phyloP scores from a whole-genome alignment of 805 yeast species.

The Lachancea nothofagi region DNA sequence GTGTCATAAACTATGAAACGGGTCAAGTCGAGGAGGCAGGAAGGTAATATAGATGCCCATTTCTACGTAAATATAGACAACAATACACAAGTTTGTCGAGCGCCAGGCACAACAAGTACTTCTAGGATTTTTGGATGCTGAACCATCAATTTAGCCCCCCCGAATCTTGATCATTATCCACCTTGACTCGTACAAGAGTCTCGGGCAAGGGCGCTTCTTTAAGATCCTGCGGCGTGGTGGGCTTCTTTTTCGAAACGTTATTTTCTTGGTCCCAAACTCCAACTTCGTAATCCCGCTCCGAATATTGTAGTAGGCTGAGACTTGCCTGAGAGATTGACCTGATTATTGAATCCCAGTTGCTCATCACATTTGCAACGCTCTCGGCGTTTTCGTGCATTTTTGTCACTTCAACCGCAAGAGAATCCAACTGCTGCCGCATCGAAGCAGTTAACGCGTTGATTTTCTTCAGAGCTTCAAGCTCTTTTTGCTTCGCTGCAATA shows the following conservation, averaged over 20 bases:
- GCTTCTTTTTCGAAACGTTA: not conserved
- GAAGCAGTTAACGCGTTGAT: conserved; percentile 25
- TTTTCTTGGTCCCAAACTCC: conserved; percentile 21
- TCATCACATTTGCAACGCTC: conserved; percentile 24
- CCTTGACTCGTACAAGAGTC: conserved; percentile 53
- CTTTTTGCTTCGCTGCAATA: conserved; percentile 19
- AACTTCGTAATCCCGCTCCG: conserved; percentile 30
- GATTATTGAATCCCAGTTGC: conserved; percentile 31
- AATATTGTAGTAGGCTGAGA: conserved; percentile 27
- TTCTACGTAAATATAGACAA: not conserved
- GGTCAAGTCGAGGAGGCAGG: conserved; percentile 27
- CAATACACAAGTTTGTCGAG: too few relatives aligned
- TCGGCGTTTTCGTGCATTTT: conserved; percentile 26
- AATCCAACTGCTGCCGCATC: conserved; percentile 26
- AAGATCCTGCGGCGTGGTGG: conserved; percentile 11
- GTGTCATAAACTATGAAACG: conserved; percentile 36
- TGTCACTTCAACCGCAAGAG: conserved; percentile 21
- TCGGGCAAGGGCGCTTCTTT: conserved; percentile 53
- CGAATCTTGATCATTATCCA: conserved; percentile 50
- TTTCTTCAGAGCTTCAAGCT: conserved; percentile 24
- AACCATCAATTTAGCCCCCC: conserved; percentile 34
- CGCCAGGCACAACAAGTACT: too few relatives aligned
- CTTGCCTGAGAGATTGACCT: conserved; percentile 31
- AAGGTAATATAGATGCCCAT: too few relatives aligned
- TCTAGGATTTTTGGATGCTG: too few relatives aligned